Percentiles rank a stretch among this genome's conserved stretches.
These are phyloP conservation scores for Xylariaceae sp. DNA, from an alignment of 2,329 filamentous ascomycete species.

Conservation along the genomic window DNA sequence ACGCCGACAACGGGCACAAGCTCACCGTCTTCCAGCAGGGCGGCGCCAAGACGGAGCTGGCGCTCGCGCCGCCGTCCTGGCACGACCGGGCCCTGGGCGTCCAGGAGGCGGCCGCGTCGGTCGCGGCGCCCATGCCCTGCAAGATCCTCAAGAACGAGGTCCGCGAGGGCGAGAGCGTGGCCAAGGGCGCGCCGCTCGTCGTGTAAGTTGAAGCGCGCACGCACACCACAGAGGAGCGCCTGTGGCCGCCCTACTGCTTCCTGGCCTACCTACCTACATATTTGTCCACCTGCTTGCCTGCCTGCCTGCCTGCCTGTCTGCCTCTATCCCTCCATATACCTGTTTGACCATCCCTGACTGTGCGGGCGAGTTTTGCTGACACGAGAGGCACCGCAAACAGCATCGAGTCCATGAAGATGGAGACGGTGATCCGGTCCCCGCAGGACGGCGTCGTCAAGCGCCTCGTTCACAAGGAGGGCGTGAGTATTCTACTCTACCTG, in stretches of 20 bases:
- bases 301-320: too few relatives aligned
- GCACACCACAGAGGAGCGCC: too few relatives aligned
- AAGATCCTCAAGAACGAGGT: conserved; percentile 91
- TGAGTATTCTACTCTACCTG: conserved; percentile 37
- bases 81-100: conserved; percentile 79
- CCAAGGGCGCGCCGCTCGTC: conserved; percentile 79
- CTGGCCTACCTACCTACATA: too few relatives aligned
- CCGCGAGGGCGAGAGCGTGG: conserved; percentile 69
- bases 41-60: conserved; percentile 46
- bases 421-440: conserved; percentile 73
- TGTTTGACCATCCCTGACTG: too few relatives aligned
- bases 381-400: too few relatives aligned
- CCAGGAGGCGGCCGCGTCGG: conserved; percentile 73
- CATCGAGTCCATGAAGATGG: conserved; percentile 88
- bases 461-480: conserved; percentile 66
- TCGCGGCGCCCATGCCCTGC: conserved; percentile 93
- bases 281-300: too few relatives aligned
- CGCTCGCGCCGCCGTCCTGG: conserved; percentile 62
- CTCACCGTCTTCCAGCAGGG: conserved; percentile 72
- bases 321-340: too few relatives aligned
- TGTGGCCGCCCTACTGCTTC: too few relatives aligned
- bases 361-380: too few relatives aligned
- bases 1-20: conserved; percentile 41
- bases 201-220: too few relatives aligned
- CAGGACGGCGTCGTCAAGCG: conserved; percentile 65